A percentile compares a stretch with the other conserved stretches of the same genome.
Conservation (phyloP, 176 grass and related monocot genomes). For the Rhynchospora breviuscula region DNA sequence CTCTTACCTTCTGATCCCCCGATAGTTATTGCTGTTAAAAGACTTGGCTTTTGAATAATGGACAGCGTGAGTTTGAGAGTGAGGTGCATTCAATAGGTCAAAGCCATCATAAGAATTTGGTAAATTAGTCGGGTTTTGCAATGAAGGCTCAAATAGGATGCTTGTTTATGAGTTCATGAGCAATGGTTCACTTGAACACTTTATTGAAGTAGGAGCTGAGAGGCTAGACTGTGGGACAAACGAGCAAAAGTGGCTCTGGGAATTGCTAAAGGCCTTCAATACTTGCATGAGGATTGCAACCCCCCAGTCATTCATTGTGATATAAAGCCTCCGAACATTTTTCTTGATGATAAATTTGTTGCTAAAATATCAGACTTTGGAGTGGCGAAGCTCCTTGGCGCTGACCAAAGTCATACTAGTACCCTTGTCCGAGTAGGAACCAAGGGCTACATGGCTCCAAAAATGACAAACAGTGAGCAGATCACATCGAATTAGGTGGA, state of each 20-base stretch:
- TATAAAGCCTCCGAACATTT: slow-evolving; percentile 38
- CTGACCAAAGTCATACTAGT: slow-evolving; percentile 25
- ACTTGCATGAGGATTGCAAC: slow-evolving; percentile 45
- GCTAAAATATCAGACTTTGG: slow-evolving; percentile 41
- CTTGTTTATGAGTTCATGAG: slow-evolving; percentile 51
- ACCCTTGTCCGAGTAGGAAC: slow-evolving; percentile 28
- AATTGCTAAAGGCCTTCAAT: slow-evolving; percentile 33
- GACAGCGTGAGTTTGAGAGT: slow-evolving; percentile 37
- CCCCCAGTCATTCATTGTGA: slow-evolving; percentile 38
- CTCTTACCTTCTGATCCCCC: neutral
- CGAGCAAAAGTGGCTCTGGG: slow-evolving; percentile 28
- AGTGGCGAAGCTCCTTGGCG: slow-evolving; percentile 31
- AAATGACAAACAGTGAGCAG: slow-evolving; percentile 21
- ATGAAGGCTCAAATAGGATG: slow-evolving; percentile 40
- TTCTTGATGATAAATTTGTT: slow-evolving; percentile 27
- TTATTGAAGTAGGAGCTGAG: slow-evolving; percentile 17
- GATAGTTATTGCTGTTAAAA: slow-evolving; percentile 38
- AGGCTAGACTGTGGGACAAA: slow-evolving; percentile 36
- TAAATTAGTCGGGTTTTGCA: slow-evolving; percentile 42
- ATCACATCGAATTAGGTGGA: slow-evolving; percentile 36
- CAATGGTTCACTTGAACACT: slow-evolving; percentile 32
- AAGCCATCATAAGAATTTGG: slow-evolving; percentile 48
- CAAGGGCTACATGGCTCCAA: slow-evolving; percentile 30
- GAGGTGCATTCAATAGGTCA: slow-evolving; percentile 46
- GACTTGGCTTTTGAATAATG: slow-evolving; percentile 24